These are phyloP conservation scores for Penicillium canescens DNA, from an alignment of 495 filamentous ascomycete species.

Conservation along the genomic window DNA sequence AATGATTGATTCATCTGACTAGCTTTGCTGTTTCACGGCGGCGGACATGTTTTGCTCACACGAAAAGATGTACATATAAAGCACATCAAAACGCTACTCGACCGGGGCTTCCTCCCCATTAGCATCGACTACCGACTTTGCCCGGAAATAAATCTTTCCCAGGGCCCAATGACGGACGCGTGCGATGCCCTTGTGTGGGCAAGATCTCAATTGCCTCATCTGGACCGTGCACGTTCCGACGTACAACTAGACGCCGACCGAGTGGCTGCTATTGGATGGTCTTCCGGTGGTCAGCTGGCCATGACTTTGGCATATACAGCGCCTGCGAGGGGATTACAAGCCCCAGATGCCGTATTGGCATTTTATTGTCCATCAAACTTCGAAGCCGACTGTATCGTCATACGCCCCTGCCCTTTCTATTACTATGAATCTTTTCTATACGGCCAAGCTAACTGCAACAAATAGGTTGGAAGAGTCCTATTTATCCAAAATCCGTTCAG, in stretches of 20 bases:
- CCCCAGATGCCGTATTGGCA: constrained; percentile 49
- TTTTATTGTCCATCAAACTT: constrained; percentile 56
- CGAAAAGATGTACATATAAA: constrained; percentile 44
- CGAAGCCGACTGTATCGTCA: constrained; percentile 20
- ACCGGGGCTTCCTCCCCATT: constrained; percentile 50
- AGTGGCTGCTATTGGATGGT: constrained; percentile 58
- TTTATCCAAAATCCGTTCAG: constrained; percentile 22
- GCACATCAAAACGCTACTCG: constrained; percentile 43
- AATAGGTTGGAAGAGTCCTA: too few relatives aligned
- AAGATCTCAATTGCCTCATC: constrained; percentile 37
- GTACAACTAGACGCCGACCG: constrained; percentile 34
- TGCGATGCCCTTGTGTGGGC: constrained; percentile 49
- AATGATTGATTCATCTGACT: neutral
- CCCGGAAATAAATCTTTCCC: constrained; percentile 46
- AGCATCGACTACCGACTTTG: constrained; percentile 59
- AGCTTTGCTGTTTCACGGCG: constrained; percentile 62
- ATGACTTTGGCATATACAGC: constrained; percentile 48
- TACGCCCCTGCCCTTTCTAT: constrained; percentile 13
- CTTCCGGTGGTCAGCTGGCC: constrained; percentile 54
- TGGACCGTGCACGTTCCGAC: constrained; percentile 19
- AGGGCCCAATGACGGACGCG: constrained; percentile 52
- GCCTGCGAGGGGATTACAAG: constrained; percentile 19
- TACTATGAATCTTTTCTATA: too few relatives aligned
- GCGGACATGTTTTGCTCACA: constrained; percentile 51
- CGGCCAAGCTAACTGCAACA: too few relatives aligned